Evolutionary conservation across 228 moss, liverwort and hornwort genomes (phyloP).

Genomic region (Sphagnum magellanicum): DNA sequence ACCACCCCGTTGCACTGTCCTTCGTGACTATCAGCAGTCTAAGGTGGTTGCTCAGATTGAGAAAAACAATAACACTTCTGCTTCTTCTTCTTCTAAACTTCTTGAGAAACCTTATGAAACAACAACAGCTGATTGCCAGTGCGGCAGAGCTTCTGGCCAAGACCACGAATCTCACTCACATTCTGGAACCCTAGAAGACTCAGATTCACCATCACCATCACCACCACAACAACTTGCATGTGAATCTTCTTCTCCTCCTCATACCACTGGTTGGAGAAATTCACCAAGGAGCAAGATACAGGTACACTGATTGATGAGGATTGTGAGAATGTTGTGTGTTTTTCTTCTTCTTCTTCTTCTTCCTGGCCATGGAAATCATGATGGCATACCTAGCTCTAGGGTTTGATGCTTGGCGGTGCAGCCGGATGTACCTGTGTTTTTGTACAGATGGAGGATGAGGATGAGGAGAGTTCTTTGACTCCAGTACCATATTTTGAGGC

Average conservation of each 20-base stretch:
- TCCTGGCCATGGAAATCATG: neutral
- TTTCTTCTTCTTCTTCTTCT: neutral
- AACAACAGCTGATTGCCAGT: conserved; percentile 25
- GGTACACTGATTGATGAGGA: conserved; percentile 7
- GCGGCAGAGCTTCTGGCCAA: conserved; percentile 27
- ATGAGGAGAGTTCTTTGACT: conserved; percentile 4
- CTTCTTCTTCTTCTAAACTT: conserved; percentile 7
- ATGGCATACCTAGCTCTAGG: neutral
- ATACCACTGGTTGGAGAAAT: conserved; percentile 41
- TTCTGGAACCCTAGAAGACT: conserved; percentile 51
- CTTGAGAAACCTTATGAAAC: conserved; percentile 20
- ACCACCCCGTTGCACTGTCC: conserved; percentile 80
- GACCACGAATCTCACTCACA: conserved; percentile 23
- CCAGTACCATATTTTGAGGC: conserved; percentile 34
- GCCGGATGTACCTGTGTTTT: neutral
- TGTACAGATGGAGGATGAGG: conserved; percentile 23
- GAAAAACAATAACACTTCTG: conserved; percentile 30
- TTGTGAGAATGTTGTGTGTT: too few relatives aligned
- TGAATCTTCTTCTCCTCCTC: conserved; percentile 20
- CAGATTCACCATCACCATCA: conserved; percentile 69
- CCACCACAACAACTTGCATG: conserved; percentile 66
- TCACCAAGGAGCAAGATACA: too few relatives aligned
- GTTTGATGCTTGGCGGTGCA: too few relatives aligned
- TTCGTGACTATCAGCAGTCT: conserved; percentile 87
- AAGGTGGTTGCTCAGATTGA: conserved; percentile 76